These are phyloP conservation scores for Albatrellus sp. DNA, from an alignment of 1,284 basidiomycete species.

Conservation along the genomic window DNA sequence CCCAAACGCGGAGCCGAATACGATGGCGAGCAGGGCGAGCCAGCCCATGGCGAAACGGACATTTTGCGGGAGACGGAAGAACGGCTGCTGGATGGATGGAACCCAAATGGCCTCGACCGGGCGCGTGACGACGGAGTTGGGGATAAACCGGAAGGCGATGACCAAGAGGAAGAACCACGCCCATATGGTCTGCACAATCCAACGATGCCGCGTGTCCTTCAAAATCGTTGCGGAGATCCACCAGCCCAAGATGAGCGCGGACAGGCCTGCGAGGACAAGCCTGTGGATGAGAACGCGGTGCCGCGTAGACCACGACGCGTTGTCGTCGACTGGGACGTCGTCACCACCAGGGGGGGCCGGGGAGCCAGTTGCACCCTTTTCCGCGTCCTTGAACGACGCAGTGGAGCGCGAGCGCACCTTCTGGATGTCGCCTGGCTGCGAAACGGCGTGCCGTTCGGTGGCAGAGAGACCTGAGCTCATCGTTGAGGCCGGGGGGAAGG, in stretches of 20 bases:
- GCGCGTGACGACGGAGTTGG: constrained; percentile 48
- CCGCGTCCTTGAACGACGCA: constrained; percentile 8
- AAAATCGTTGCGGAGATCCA: constrained; percentile 68
- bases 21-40: constrained; percentile 58
- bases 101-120: constrained; percentile 59
- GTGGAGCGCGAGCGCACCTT: constrained; percentile 8
- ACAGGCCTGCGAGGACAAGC: constrained; percentile 37
- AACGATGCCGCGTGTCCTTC: constrained; percentile 56
- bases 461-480: constrained; percentile 1
- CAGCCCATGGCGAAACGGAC: constrained; percentile 56
- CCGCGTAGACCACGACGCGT: constrained; percentile 9
- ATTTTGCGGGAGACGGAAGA: constrained; percentile 49
- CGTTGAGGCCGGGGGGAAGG: not conserved
- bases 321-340: constrained; percentile 14
- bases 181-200: constrained; percentile 70
- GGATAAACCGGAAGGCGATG: constrained; percentile 72
- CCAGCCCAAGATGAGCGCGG: constrained; percentile 60
- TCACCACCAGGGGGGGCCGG: constrained; percentile 10
- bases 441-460: not conserved
- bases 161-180: constrained; percentile 70
- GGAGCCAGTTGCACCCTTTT: not conserved
- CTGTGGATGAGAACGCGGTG: constrained; percentile 20
- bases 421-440: not conserved
- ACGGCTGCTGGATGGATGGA: constrained; percentile 53
- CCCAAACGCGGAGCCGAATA: constrained; percentile 77